Evolutionary conservation across 371 early-diverging fungal species (phyloP).

Genomic region (Mucor saturninus): DNA sequence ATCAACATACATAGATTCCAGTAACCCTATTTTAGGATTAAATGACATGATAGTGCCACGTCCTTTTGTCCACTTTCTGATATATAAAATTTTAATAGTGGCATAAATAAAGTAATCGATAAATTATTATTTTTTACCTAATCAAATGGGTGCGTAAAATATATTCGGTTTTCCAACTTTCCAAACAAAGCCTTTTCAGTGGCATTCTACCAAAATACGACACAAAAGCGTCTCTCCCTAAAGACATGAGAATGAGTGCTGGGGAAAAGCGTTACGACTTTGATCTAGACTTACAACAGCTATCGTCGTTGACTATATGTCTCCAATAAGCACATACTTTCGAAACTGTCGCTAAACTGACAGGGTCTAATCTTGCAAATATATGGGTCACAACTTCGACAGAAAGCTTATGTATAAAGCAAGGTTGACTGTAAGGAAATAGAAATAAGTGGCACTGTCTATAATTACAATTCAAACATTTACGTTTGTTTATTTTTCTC

Average conservation of each 20-base stretch:
- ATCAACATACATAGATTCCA: constrained; percentile 45
- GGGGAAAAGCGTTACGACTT: too few species aligned
- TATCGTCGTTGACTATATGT: constrained; percentile 50
- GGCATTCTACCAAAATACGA: constrained; percentile 52
- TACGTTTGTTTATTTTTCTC: constrained; percentile 30
- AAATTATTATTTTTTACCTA: constrained; percentile 33
- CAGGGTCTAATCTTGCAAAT: constrained; percentile 53
- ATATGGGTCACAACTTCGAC: constrained; percentile 51
- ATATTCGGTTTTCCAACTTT: constrained; percentile 60
- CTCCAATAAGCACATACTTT: constrained; percentile 54
- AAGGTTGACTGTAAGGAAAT: constrained; percentile 31
- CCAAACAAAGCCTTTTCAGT: constrained; percentile 40
- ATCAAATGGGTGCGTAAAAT: constrained; percentile 49
- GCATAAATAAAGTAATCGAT: not conserved
- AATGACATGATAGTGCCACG: constrained; percentile 47
- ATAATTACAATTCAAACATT: not conserved
- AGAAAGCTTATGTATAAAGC: constrained; percentile 46
- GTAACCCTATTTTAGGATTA: constrained; percentile 47
- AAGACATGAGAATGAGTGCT: not conserved
- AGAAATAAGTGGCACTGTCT: not conserved
- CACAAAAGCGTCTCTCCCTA: constrained; percentile 57
- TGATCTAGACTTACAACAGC: constrained; percentile 46
- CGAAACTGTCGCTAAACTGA: constrained; percentile 38
- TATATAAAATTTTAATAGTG: not conserved
- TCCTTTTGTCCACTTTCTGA: constrained; percentile 56